A percentile compares a stretch with the other conserved stretches of the same genome.
phyloP scores from a whole-genome alignment of 2,329 filamentous ascomycete genomes.

The Aureobasidium sp. region DNA sequence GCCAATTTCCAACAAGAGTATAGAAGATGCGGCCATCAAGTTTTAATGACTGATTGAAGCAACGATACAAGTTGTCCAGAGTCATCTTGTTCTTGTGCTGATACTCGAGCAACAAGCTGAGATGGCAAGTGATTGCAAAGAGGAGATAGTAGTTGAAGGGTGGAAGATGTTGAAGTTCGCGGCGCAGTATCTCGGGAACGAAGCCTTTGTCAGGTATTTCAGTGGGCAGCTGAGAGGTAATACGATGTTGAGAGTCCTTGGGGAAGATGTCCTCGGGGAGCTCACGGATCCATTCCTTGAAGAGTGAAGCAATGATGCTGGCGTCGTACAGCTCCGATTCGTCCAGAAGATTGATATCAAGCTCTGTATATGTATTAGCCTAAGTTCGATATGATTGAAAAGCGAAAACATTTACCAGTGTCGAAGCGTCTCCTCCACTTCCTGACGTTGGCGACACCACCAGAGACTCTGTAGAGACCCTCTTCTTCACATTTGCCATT shows the following conservation, averaged over 20 bases:
- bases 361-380: slow-evolving; percentile 45
- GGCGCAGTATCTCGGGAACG: slow-evolving; percentile 77
- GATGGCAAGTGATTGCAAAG: slow-evolving; percentile 93
- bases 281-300: slow-evolving; percentile 92
- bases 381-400: not conserved
- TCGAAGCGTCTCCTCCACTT: slow-evolving; percentile 92
- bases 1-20: slow-evolving; percentile 91
- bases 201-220: slow-evolving; percentile 65
- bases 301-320: slow-evolving; percentile 91
- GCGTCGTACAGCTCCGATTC: slow-evolving; percentile 87
- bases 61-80: slow-evolving; percentile 89
- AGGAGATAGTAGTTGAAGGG: slow-evolving; percentile 97
- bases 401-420: slow-evolving; percentile 48
- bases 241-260: slow-evolving; percentile 69
- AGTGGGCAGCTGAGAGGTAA: slow-evolving; percentile 70
- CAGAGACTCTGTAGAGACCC: slow-evolving; percentile 85
- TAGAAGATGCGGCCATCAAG: slow-evolving; percentile 94
- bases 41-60: slow-evolving; percentile 94
- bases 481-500: slow-evolving; percentile 95
- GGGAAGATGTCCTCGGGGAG: slow-evolving; percentile 92
- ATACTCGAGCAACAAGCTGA: slow-evolving; percentile 83
- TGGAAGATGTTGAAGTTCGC: slow-evolving; percentile 87
- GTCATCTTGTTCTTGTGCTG: slow-evolving; percentile 98
- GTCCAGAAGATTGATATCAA: slow-evolving; percentile 83
- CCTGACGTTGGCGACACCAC: slow-evolving; percentile 82